Percentiles rank a stretch among this genome's conserved stretches.
Conservation (phyloP, 495 filamentous ascomycete genomes). For the Neurospora sp. region DNA sequence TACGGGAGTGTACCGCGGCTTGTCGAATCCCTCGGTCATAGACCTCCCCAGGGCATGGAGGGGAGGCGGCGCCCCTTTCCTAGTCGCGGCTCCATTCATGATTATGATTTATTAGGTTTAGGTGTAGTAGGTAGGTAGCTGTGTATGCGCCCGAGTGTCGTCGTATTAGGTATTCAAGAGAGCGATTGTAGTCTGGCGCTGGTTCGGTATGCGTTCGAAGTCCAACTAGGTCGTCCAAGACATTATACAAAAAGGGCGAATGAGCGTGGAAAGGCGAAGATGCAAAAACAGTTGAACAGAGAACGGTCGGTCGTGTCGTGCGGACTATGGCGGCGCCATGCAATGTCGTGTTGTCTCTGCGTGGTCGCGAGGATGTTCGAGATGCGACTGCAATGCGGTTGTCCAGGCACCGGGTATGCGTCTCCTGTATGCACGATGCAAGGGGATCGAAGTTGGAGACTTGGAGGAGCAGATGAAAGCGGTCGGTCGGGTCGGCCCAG, state of each 20-base stretch:
- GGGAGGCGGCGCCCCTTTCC: constrained; percentile 6
- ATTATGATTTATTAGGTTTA: neutral
- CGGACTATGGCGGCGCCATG: neutral
- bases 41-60: neutral
- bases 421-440: neutral
- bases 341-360: neutral
- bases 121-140: neutral
- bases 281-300: neutral
- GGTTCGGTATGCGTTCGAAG: neutral
- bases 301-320: neutral
- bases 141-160: neutral
- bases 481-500: neutral
- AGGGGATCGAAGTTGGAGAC: neutral
- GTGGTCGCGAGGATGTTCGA: neutral
- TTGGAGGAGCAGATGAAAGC: neutral
- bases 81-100: constrained; percentile 14
- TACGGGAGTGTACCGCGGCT: constrained; percentile 39
- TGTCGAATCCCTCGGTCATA: constrained; percentile 13
- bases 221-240: constrained; percentile 11
- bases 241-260: constrained; percentile 11
- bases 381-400: neutral
- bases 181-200: neutral
- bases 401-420: neutral
- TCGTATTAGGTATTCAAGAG: constrained; percentile 1
- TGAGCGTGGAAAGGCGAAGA: neutral